Evolutionary conservation across 805 yeast genomes (phyloP).

Genomic region (Candida rishiriensis): DNA sequence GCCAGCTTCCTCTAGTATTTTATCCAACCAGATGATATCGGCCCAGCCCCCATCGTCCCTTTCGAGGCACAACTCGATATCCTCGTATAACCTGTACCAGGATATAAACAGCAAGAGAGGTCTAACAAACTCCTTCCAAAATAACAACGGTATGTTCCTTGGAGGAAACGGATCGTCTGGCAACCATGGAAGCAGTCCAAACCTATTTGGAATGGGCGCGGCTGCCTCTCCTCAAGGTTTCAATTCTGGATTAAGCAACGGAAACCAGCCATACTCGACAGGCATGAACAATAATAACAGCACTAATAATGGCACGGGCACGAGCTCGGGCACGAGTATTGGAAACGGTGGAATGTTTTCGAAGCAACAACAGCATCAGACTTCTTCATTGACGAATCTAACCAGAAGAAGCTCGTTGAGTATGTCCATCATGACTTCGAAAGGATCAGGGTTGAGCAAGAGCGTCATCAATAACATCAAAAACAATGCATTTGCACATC

Average conservation of each 20-base stretch:
- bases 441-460: slow-evolving; percentile 12
- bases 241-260: background rate
- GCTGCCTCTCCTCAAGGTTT: no score
- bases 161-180: background rate
- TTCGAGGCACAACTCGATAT: slow-evolving; percentile 24
- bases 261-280: background rate
- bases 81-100: slow-evolving; percentile 24
- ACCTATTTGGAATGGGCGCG: no score
- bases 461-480: slow-evolving; percentile 3
- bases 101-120: slow-evolving; percentile 27
- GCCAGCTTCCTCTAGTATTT: slow-evolving; percentile 15
- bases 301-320: no score
- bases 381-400: slow-evolving; percentile 1
- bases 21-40: slow-evolving; percentile 2
- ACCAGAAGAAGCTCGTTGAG: slow-evolving; percentile 1
- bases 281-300: background rate
- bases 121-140: slow-evolving; percentile 5
- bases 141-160: background rate
- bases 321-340: no score
- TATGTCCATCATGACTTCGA: background rate
- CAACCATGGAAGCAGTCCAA: no score
- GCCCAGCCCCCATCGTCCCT: slow-evolving; percentile 9
- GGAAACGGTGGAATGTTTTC: background rate
- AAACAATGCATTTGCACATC: no score
- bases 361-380: background rate